Conservation (phyloP, 768 basidiomycete genomes). For the Lactifluus hygrophoroides region DNA sequence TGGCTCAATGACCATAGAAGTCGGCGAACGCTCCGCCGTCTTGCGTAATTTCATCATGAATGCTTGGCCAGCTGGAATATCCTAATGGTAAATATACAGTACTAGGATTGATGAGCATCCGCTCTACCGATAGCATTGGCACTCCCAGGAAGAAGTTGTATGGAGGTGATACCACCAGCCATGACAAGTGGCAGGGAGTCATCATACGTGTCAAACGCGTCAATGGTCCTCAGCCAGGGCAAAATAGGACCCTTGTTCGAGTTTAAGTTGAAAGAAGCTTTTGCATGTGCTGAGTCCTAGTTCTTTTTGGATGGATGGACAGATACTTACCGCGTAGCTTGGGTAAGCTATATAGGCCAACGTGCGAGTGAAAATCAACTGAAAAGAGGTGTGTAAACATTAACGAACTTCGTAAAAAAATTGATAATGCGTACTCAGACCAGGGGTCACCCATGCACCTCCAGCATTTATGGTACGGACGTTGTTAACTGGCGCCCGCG, state of each 20-base stretch:
- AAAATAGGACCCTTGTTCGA: slow-evolving; percentile 58
- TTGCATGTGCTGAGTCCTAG: not conserved
- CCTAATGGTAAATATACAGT: slow-evolving; percentile 12
- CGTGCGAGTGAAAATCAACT: slow-evolving; percentile 51
- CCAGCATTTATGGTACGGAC: slow-evolving; percentile 50
- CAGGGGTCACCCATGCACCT: slow-evolving; percentile 60
- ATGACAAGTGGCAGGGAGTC: slow-evolving; percentile 63
- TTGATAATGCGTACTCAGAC: slow-evolving; percentile 35
- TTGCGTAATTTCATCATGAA: slow-evolving; percentile 80
- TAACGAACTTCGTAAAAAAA: slow-evolving; percentile 11
- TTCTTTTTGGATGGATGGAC: not conserved
- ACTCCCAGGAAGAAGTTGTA: slow-evolving; percentile 72
- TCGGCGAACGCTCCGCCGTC: slow-evolving; percentile 65
- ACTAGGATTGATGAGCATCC: not conserved
- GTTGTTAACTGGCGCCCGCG: slow-evolving; percentile 29
- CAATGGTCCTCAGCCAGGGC: slow-evolving; percentile 76
- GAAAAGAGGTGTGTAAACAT: slow-evolving; percentile 3
- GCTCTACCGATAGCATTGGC: slow-evolving; percentile 60
- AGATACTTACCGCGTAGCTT: slow-evolving; percentile 33
- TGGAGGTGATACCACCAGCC: slow-evolving; percentile 83
- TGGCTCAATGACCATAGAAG: slow-evolving; percentile 80
- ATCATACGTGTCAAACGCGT: slow-evolving; percentile 84
- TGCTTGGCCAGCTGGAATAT: slow-evolving; percentile 66
- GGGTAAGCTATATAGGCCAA: slow-evolving; percentile 65
- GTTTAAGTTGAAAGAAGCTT: slow-evolving; percentile 51